These are phyloP conservation scores for Cymodocea nodosa DNA, from an alignment of 116 monocot genomes.

Conservation along the genomic window DNA sequence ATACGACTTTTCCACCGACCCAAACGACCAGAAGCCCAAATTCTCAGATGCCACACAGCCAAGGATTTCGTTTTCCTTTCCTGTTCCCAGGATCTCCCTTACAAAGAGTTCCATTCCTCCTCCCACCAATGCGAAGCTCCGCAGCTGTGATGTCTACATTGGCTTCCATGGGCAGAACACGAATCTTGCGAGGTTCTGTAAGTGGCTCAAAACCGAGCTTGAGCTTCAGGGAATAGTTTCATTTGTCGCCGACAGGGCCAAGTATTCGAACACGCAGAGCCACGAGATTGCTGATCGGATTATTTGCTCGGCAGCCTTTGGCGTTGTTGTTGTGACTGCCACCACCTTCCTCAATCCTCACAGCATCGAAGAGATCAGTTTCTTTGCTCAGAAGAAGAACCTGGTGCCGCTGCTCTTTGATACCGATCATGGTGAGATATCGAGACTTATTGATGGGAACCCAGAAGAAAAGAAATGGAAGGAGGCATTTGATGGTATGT, in stretches of 20 bases:
- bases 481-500: constrained; percentile 59
- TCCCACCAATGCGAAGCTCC: constrained; percentile 63
- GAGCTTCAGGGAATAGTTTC: constrained; percentile 87
- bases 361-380: constrained; percentile 67
- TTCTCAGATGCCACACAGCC: constrained; percentile 40
- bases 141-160: constrained; percentile 85
- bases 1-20: constrained; percentile 41
- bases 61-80: constrained; percentile 81
- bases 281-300: constrained; percentile 89
- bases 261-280: constrained; percentile 74
- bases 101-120: constrained; percentile 46
- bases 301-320: constrained; percentile 65
- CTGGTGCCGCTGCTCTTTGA: constrained; percentile 67
- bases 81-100: constrained; percentile 62
- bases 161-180: constrained; percentile 71
- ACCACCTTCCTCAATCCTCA: constrained; percentile 52
- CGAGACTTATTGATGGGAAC: constrained; percentile 32
- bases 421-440: constrained; percentile 40
- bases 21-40: constrained; percentile 32
- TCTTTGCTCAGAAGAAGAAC: constrained; percentile 95
- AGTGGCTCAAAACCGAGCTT: constrained; percentile 83
- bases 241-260: constrained; percentile 70
- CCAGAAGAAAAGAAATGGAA: constrained; percentile 53
- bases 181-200: constrained; percentile 63
- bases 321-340: constrained; percentile 47